A percentile compares a stretch with the other conserved stretches of the same genome.
Evolutionary conservation across 2,329 filamentous ascomycete species (phyloP).

Genomic region (Colletotrichum lini): DNA sequence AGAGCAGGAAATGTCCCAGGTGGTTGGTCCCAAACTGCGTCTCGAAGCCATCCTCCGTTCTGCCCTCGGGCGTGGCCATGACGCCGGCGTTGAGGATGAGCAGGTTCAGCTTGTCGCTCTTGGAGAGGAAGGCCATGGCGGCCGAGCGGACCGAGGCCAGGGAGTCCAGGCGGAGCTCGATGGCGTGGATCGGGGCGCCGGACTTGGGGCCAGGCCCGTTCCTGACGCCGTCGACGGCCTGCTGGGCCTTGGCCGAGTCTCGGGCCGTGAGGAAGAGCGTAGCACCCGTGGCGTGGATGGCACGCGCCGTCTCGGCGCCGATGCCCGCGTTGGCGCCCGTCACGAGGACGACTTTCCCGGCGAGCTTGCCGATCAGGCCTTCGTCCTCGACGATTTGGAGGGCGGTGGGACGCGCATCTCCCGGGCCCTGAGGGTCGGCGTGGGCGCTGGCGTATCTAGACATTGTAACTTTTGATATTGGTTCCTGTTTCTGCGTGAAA

Average conservation of each 20-base stretch:
- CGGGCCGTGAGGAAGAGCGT: slow-evolving; percentile 54
- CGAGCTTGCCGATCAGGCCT: slow-evolving; percentile 45
- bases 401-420: slow-evolving; percentile 52
- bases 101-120: slow-evolving; percentile 54
- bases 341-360: slow-evolving; percentile 54
- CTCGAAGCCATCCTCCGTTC: slow-evolving; percentile 46
- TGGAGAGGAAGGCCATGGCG: slow-evolving; percentile 49
- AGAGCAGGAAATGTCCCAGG: slow-evolving; percentile 67
- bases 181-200: background rate
- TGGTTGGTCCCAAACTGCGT: slow-evolving; percentile 67
- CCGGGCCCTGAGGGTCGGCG: slow-evolving; percentile 45
- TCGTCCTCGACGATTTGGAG: slow-evolving; percentile 53
- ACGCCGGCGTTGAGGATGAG: slow-evolving; percentile 61
- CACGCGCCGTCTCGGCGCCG: slow-evolving; percentile 56
- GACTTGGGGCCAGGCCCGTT: slow-evolving; percentile 14
- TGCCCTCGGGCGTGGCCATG: slow-evolving; percentile 49
- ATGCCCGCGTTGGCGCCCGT: slow-evolving; percentile 56
- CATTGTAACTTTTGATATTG: background rate
- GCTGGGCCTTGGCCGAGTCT: slow-evolving; percentile 51
- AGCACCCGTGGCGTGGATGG: slow-evolving; percentile 54
- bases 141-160: slow-evolving; percentile 46
- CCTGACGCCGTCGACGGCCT: slow-evolving; percentile 45
- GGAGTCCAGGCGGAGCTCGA: slow-evolving; percentile 33
- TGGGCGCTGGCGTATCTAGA: slow-evolving; percentile 44
- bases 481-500: background rate